phyloP scores from a whole-genome alignment of 441 rosid species.

The Macaranga tanarius region DNA sequence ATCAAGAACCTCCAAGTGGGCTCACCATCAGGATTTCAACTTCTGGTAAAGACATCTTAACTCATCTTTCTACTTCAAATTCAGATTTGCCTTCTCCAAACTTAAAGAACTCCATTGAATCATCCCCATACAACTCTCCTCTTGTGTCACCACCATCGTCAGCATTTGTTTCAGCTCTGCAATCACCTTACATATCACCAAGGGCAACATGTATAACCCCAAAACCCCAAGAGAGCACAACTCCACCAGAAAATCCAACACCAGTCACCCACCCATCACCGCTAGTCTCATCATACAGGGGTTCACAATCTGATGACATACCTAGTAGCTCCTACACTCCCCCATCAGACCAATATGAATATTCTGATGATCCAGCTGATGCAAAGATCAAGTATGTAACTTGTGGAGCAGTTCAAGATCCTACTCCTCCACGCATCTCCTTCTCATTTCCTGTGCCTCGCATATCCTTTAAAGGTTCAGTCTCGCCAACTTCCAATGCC shows the following conservation, averaged over 20 bases:
- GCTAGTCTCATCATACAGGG: slow-evolving; percentile 39
- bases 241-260: slow-evolving; percentile 23
- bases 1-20: slow-evolving; percentile 36
- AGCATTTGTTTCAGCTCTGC: slow-evolving; percentile 93
- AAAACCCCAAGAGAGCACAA: slow-evolving; percentile 29
- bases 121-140: slow-evolving; percentile 63
- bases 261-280: slow-evolving; percentile 35
- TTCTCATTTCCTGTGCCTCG: slow-evolving; percentile 90
- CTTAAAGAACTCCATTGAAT: slow-evolving; percentile 43
- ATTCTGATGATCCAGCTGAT: slow-evolving; percentile 65
- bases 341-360: slow-evolving; percentile 77
- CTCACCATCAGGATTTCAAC: slow-evolving; percentile 66
- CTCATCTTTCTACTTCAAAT: slow-evolving; percentile 23
- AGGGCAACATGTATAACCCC: slow-evolving; percentile 45
- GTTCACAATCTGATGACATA: slow-evolving; percentile 67
- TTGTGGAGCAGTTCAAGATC: slow-evolving; percentile 52
- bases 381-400: slow-evolving; percentile 61
- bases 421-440: slow-evolving; percentile 67
- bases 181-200: slow-evolving; percentile 93
- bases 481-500: slow-evolving; percentile 67
- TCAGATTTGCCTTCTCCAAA: slow-evolving; percentile 46
- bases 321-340: slow-evolving; percentile 93
- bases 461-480: slow-evolving; percentile 70
- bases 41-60: slow-evolving; percentile 36
- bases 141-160: slow-evolving; percentile 89